Evolutionary conservation across 768 basidiomycete species (phyloP).

Genomic region (Amanita pallidorosea): DNA sequence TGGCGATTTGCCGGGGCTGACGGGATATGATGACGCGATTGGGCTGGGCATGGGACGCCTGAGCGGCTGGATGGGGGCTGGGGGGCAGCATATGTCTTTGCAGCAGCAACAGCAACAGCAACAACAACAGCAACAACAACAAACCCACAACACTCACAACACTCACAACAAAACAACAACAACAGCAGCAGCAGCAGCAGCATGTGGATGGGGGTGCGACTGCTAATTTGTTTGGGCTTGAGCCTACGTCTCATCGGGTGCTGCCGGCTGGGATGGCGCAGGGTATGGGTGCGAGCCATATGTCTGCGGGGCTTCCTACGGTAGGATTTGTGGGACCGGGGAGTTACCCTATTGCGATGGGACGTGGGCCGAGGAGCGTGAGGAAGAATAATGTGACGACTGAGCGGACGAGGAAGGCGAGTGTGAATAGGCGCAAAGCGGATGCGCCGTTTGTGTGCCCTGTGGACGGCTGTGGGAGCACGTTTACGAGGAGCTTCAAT

Average conservation of each 20-base stretch:
- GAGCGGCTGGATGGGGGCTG: background rate
- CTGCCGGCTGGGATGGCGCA: background rate
- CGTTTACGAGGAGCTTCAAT: slow-evolving; percentile 90
- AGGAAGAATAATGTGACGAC: slow-evolving; percentile 84
- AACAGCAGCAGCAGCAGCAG: background rate
- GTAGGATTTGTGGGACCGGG: background rate
- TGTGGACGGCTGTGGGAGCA: slow-evolving; percentile 74
- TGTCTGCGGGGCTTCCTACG: background rate
- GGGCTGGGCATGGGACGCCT: background rate
- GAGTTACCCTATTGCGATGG: background rate
- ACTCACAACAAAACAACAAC: background rate
- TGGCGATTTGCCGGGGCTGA: slow-evolving; percentile 31
- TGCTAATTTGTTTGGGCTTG: background rate
- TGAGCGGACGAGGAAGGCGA: slow-evolving; percentile 79
- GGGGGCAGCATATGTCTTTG: background rate
- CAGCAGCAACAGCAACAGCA: background rate
- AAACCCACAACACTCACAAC: no score
- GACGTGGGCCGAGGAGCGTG: background rate
- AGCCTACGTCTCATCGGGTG: background rate
- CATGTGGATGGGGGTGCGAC: background rate
- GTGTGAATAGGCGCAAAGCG: slow-evolving; percentile 75
- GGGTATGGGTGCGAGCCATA: background rate
- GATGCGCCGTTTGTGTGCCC: slow-evolving; percentile 82
- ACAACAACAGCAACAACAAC: background rate
- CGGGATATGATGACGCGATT: slow-evolving; percentile 15